These are phyloP conservation scores for Lodderomyces elongisporus DNA, from an alignment of 1,139 yeast genomes.

Conservation along the genomic window DNA sequence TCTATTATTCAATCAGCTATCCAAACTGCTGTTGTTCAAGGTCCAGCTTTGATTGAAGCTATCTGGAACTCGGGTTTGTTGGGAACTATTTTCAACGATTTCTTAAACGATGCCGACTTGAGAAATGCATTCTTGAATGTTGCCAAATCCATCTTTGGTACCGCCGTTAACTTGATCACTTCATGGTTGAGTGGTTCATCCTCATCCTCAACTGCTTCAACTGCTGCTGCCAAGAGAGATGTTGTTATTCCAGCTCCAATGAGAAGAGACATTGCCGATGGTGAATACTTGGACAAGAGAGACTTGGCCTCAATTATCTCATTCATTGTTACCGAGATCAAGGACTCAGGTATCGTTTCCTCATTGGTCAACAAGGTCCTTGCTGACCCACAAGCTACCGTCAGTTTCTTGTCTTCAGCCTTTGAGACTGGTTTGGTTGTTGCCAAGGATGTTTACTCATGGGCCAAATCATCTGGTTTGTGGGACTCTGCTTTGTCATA, in stretches of 20 bases:
- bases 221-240: slow-evolving; percentile 20
- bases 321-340: slow-evolving; percentile 25
- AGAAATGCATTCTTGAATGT: slow-evolving; percentile 32
- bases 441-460: slow-evolving; percentile 31
- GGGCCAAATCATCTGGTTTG: slow-evolving; percentile 39
- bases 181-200: slow-evolving; percentile 18
- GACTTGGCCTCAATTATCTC: slow-evolving; percentile 28
- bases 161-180: slow-evolving; percentile 29
- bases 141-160: slow-evolving; percentile 30
- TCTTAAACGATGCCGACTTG: slow-evolving; percentile 33
- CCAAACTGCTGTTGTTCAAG: slow-evolving; percentile 35
- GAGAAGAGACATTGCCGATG: slow-evolving; percentile 9
- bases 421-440: slow-evolving; percentile 32
- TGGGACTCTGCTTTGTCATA: slow-evolving; percentile 28
- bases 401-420: slow-evolving; percentile 30
- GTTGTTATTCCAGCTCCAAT: not conserved
- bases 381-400: slow-evolving; percentile 34
- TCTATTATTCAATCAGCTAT: slow-evolving; percentile 30
- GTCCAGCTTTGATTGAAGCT: slow-evolving; percentile 41
- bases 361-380: slow-evolving; percentile 29
- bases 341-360: slow-evolving; percentile 34
- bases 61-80: slow-evolving; percentile 43
- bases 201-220: slow-evolving; percentile 14
- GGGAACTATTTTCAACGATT: slow-evolving; percentile 28
- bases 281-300: slow-evolving; percentile 33